Conservation (phyloP, 352 stramenopile species). For the Pythium dissotocum region DNA sequence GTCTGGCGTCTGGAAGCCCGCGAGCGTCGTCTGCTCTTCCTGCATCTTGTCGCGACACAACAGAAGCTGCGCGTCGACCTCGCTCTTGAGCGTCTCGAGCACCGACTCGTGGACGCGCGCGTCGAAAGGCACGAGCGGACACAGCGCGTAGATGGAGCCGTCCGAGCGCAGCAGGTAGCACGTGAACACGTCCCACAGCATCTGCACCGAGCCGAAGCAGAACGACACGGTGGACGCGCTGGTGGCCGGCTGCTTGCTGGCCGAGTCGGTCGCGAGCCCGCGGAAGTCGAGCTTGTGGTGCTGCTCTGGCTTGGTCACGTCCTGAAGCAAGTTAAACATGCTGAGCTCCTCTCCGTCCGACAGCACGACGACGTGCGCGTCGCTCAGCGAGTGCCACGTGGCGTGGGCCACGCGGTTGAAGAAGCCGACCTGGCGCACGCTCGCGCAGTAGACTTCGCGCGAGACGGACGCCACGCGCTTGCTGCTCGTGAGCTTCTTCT, state of each 20-base stretch:
- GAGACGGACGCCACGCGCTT: slow-evolving; percentile 48
- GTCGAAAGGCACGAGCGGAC: slow-evolving; percentile 68
- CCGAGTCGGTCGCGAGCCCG: slow-evolving; percentile 23
- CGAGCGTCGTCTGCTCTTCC: slow-evolving; percentile 16
- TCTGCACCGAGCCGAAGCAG: slow-evolving; percentile 54
- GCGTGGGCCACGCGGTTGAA: slow-evolving; percentile 57
- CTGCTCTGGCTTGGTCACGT: slow-evolving; percentile 74
- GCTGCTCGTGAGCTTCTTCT: slow-evolving; percentile 27
- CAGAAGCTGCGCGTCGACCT: slow-evolving; percentile 62
- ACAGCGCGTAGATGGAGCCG: slow-evolving; percentile 68
- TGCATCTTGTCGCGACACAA: slow-evolving; percentile 51
- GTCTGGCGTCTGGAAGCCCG: slow-evolving; percentile 10
- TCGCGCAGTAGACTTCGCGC: slow-evolving; percentile 48
- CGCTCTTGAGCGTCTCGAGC: slow-evolving; percentile 49
- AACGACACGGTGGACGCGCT: slow-evolving; percentile 47
- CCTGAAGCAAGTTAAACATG: slow-evolving; percentile 64
- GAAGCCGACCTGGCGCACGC: slow-evolving; percentile 56
- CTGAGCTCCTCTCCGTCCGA: slow-evolving; percentile 76
- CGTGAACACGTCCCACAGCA: slow-evolving; percentile 74
- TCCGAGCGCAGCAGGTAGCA: slow-evolving; percentile 75
- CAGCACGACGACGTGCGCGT: slow-evolving; percentile 70
- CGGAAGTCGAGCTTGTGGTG: slow-evolving; percentile 59
- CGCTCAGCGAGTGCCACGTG: slow-evolving; percentile 73
- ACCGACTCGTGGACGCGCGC: slow-evolving; percentile 44
- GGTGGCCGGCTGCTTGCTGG: slow-evolving; percentile 16